These are phyloP conservation scores for Corylus heterophylla DNA, from an alignment of 306 rosid genomes.

Conservation along the genomic window DNA sequence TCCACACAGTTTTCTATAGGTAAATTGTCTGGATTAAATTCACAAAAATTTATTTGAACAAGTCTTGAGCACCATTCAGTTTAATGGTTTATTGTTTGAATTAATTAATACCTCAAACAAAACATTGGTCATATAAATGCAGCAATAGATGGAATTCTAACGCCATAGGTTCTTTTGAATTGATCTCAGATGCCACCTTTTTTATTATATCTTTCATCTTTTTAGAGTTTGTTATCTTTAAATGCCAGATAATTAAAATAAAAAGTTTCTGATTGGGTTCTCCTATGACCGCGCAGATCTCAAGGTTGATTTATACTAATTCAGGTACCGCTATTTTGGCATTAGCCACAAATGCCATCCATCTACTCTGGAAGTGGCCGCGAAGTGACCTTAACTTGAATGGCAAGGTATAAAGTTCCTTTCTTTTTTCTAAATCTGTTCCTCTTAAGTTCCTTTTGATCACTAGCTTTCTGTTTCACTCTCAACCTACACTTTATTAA, in stretches of 20 bases:
- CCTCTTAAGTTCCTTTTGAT: not conserved
- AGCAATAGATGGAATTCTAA: not conserved
- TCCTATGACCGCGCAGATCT: conserved; percentile 38
- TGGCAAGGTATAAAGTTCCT: conserved; percentile 36
- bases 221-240: too few relatives aligned
- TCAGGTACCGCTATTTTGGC: conserved; percentile 58
- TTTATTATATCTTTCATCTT: not conserved
- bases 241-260: not conserved
- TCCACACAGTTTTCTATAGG: not conserved
- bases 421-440: not conserved
- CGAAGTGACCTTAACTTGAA: conserved; percentile 46
- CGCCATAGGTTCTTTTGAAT: not conserved
- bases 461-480: not conserved
- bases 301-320: conserved; percentile 63
- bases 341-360: conserved; percentile 59
- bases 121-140: not conserved
- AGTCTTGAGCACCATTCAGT: not conserved
- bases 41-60: not conserved
- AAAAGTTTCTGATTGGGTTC: conserved; percentile 12
- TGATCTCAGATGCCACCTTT: conserved; percentile 1
- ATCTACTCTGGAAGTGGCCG: conserved; percentile 64
- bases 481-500: not conserved
- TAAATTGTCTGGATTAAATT: not conserved
- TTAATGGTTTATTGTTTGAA: not conserved
- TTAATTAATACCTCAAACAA: not conserved